A percentile compares a stretch with the other conserved stretches of the same genome.
Conservation (phyloP, 495 filamentous ascomycete species). For the Emericellopsis terricola region DNA sequence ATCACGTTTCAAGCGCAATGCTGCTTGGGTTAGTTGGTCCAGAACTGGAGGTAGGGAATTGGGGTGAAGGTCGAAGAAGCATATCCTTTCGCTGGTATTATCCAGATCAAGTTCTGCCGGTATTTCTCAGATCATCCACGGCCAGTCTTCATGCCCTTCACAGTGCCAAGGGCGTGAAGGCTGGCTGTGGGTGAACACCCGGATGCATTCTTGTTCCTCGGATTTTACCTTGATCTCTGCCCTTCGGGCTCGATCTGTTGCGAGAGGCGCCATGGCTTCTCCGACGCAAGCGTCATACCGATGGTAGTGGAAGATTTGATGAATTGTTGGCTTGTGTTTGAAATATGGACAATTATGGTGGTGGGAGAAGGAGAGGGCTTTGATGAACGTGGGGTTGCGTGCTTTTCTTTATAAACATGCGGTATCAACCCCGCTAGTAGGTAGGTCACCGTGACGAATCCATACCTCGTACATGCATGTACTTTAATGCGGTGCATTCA, state of each 20-base stretch:
- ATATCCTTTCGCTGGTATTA: constrained; percentile 74
- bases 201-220: constrained; percentile 22
- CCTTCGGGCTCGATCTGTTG: constrained; percentile 10
- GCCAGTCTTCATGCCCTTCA: constrained; percentile 1
- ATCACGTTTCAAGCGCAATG: constrained; percentile 11
- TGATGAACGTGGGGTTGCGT: too few species aligned
- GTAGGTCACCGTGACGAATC: too few species aligned
- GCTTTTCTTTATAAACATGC: too few species aligned
- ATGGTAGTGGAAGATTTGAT: neutral
- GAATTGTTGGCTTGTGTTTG: constrained; percentile 1
- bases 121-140: constrained; percentile 19
- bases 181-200: constrained; percentile 9
- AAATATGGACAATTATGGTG: neutral
- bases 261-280: constrained; percentile 9
- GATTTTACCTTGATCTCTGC: constrained; percentile 37
- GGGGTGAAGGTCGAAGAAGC: constrained; percentile 31
- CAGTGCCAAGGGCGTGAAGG: constrained; percentile 1
- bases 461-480: too few species aligned
- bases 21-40: constrained; percentile 16
- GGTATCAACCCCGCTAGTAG: too few species aligned
- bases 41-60: constrained; percentile 13
- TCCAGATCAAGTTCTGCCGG: constrained; percentile 58
- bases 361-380: neutral
- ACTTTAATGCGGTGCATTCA: too few species aligned
- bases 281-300: constrained; percentile 5